Evolutionary conservation across 441 rosid genomes (phyloP).

Genomic region (Gossypium laxum): DNA sequence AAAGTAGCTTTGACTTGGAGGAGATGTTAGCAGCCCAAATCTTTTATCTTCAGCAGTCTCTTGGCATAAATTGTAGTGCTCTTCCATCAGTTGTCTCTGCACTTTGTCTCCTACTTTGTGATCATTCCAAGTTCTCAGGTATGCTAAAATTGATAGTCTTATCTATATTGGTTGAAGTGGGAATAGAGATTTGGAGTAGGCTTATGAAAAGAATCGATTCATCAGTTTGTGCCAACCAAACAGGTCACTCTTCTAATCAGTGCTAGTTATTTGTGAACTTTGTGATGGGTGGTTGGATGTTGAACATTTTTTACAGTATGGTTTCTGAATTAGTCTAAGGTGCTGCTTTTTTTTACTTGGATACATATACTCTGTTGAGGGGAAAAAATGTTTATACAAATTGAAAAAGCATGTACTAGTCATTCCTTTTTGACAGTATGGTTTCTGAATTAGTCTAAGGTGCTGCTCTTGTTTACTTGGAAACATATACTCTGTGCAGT

Average conservation of each 20-base stretch:
- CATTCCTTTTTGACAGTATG: background rate
- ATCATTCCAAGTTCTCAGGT: constrained; percentile 36
- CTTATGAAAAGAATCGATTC: background rate
- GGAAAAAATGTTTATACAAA: background rate
- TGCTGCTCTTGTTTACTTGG: background rate
- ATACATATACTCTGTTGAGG: background rate
- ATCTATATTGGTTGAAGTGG: background rate
- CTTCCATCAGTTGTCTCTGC: constrained; percentile 62
- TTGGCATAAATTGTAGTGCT: constrained; percentile 30
- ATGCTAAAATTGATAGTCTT: constrained; percentile 17
- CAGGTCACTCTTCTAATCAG: background rate
- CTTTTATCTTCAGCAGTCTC: constrained; percentile 52
- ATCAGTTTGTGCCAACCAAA: background rate
- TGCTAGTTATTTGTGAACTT: background rate
- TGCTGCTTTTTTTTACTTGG: background rate
- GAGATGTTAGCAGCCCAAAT: constrained; percentile 43
- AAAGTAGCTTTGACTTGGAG: constrained; percentile 22
- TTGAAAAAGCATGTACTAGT: background rate
- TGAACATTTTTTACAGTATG: background rate
- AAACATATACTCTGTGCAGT: background rate
- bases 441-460: background rate
- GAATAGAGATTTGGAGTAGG: background rate
- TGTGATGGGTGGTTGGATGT: background rate
- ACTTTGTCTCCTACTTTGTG: constrained; percentile 41
- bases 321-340: background rate